Evolutionary conservation across 139 green algal species (phyloP).

Genomic region (Micromonas commoda): DNA sequence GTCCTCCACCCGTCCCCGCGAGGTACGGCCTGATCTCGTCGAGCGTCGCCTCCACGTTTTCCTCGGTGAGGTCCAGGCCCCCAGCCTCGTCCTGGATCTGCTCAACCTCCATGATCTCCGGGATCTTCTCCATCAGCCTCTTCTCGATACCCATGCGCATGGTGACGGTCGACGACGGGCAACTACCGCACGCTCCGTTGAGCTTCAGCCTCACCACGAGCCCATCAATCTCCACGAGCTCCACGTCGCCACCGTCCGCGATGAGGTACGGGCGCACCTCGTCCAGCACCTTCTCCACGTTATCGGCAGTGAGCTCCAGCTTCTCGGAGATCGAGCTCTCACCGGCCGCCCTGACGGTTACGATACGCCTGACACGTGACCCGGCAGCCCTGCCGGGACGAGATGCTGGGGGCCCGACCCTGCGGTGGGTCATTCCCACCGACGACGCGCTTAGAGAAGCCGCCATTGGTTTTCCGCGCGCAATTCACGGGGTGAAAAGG

Average conservation of each 20-base stretch:
- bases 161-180: conserved; percentile 80
- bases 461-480: too few relatives aligned
- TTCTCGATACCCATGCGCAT: conserved; percentile 99
- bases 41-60: conserved; percentile 51
- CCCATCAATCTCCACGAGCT: conserved; percentile 96
- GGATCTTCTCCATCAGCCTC: conserved; percentile 90
- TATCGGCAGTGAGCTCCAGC: conserved; percentile 90
- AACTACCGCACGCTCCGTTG: conserved; percentile 89
- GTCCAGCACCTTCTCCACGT: conserved; percentile 94
- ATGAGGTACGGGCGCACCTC: conserved; percentile 98
- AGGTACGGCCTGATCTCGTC: conserved; percentile 85
- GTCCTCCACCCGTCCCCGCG: conserved; percentile 87
- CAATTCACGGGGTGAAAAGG: too few relatives aligned
- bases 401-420: too few relatives aligned
- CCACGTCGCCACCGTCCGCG: conserved; percentile 94
- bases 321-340: not conserved
- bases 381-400: too few relatives aligned
- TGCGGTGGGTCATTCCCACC: too few relatives aligned
- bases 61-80: conserved; percentile 79
- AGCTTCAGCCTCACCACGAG: conserved; percentile 81
- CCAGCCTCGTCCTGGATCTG: conserved; percentile 79
- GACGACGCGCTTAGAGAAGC: too few relatives aligned
- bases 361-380: too few relatives aligned
- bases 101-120: conserved; percentile 95
- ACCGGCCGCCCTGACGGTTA: not conserved